These are phyloP conservation scores for Sporothrix brasiliensis DNA, from an alignment of 2,329 filamentous ascomycete genomes.

Conservation along the genomic window DNA sequence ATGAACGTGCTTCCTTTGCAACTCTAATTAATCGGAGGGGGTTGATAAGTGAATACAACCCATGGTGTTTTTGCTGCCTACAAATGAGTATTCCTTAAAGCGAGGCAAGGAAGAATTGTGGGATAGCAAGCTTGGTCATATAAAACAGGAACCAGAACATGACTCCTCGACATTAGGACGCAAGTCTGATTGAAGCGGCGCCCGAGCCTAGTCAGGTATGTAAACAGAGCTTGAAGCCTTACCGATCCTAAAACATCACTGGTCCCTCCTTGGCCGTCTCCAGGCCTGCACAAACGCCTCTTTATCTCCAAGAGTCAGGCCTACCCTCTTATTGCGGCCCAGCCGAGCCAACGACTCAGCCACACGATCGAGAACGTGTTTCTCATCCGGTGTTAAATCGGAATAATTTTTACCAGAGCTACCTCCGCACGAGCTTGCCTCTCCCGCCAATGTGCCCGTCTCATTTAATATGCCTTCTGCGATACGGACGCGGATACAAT, in stretches of 20 bases:
- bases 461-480: constrained; percentile 69
- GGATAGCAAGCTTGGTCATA: background rate
- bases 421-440: too few species aligned
- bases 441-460: constrained; percentile 36
- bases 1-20: background rate
- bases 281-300: constrained; percentile 75
- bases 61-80: too few species aligned
- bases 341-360: constrained; percentile 85
- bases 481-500: constrained; percentile 87
- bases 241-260: constrained; percentile 37
- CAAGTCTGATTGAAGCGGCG: too few species aligned
- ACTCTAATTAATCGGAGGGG: background rate
- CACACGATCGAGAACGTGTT: constrained; percentile 72
- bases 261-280: constrained; percentile 44
- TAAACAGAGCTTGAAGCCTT: background rate
- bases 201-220: too few species aligned
- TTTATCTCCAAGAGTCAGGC: constrained; percentile 82
- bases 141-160: background rate
- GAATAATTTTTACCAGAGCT: background rate
- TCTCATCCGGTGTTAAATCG: constrained; percentile 59
- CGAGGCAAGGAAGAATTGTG: too few species aligned
- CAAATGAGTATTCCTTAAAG: too few species aligned
- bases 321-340: constrained; percentile 85
- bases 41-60: too few species aligned
- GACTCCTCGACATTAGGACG: too few species aligned